Base-by-base conservation (phyloP, 805 yeast species). In the Candida loeiensis region DNA sequence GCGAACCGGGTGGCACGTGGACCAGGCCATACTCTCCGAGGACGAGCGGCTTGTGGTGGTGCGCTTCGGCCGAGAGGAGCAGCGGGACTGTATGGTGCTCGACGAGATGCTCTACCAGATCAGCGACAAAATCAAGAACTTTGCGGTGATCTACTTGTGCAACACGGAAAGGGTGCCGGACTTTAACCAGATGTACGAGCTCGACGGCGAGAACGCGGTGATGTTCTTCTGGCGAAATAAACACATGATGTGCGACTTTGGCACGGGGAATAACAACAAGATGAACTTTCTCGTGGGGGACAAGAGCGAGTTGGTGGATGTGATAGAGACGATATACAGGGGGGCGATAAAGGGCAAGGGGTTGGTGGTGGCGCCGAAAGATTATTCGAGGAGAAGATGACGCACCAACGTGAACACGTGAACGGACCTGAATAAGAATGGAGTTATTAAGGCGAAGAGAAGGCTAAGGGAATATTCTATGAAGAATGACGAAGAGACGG, bases 241-340 rank as follows among this genome's bases (percentile, higher is more conserved):
- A 59, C 98, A 91, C 61, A 90, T 91, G 95, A 80, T 93, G 95
- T 87, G 96, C 63, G 99, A 93, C 68, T 89, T 90, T 61, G 99
- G 99, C 2, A 93, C 98, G 0, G 99, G 99, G 22, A 89, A 93
- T 58, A 93, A 93, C 63, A 93, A 93, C 69, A 91, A 93, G 69
- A 68, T 93, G 67, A 89, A 88, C 55, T 91, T 91, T 61, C 53
- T 58, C 38, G 72, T 79, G 9, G 80, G 77, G 30, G 86, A 86
- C 56, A 81, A 83, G 45, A 96, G 91, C 58, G 97, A 89, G 50
- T 63, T 93, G 71, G 85, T 93, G 15, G 98, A 91, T 59, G 84
- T 93, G 21, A 65, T 93, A 8, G 99, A 93, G 55, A 82, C 90
- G 0, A 79, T 91, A 1, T 93, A 84, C 60, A 64, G 96, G 46